Evolutionary conservation across 139 green algal species (phyloP).

Genomic region (Nannochloris sp.): DNA sequence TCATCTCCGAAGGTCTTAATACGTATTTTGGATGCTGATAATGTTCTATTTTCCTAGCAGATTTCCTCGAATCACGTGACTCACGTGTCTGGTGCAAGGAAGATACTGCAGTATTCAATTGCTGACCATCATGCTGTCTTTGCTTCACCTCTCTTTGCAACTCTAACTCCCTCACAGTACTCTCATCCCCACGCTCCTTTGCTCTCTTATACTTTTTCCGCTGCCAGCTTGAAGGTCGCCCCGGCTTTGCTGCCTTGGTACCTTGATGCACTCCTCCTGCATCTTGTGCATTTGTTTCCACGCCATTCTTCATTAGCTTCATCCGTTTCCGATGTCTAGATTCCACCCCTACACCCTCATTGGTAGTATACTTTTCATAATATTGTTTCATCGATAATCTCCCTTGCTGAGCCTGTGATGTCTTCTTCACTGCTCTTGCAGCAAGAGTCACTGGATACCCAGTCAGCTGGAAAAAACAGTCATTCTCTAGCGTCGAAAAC

Average conservation of each 20-base stretch:
- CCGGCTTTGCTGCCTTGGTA: slow-evolving; percentile 1
- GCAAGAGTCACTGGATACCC: slow-evolving; percentile 36
- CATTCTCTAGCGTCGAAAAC: slow-evolving; percentile 44
- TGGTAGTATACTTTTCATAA: not conserved
- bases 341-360: no score
- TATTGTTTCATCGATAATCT: not conserved
- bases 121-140: no score
- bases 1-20: slow-evolving; percentile 12
- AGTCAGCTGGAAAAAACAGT: slow-evolving; percentile 51
- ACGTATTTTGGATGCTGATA: slow-evolving; percentile 12
- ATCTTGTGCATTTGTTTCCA: not conserved
- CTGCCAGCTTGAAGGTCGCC: slow-evolving; percentile 39
- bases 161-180: no score
- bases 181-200: slow-evolving; percentile 1
- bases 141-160: no score
- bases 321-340: not conserved
- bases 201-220: slow-evolving; percentile 15
- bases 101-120: no score
- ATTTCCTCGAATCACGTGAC: not conserved
- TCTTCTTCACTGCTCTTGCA: not conserved
- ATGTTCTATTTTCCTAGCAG: not conserved
- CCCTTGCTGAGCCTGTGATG: not conserved
- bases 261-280: not conserved
- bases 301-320: not conserved
- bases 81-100: not conserved